Evolutionary conservation across 2,329 filamentous ascomycete genomes (phyloP), one percentile per base, ranked within the genome.

Genomic region (Aspergillus niger): DNA sequence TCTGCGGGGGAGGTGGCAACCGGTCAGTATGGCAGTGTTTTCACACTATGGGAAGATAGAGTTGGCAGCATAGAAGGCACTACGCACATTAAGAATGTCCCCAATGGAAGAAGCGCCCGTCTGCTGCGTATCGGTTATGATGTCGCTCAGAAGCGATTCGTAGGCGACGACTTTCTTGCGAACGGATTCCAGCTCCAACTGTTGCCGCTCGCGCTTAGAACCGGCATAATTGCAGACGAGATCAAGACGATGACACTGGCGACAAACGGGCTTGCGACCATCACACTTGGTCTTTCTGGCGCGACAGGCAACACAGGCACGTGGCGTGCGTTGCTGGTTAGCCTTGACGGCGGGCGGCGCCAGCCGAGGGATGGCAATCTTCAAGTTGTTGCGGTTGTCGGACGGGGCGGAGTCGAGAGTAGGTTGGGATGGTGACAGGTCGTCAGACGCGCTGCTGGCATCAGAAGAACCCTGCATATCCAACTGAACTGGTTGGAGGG

Each of bases 251-350:
- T 24, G 41, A 36, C 65, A 68, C 17, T 59, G 60, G 17, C 43
- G 41, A 24, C 67, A 68, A 17, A 32, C 59, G 5, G 65, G 67
- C 15, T 55, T 64, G 28, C 22, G 36, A 24, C 67, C 65, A 39
- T 67, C 65, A 50, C 67, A 68, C 47, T 66, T 68, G 15, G 60
- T 65, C 55, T 68, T 68, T 13, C 56, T 58, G 15, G 60, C 55
- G 17, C 61, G 65, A 44, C 67, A 68, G 3, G 57, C 10, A 3
- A 53, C 61, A 30, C 67, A 68, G 4, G 67, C 67, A 22, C 63
- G 65, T 28, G 49, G 20, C 4, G 58, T 63, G 38, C 67, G 64
- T 11, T 55, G 52, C 7, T 41, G 58, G 24, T 44, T 22, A 22
- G 26, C 10, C 28, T 44, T 24, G 17, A 47, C 26, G n/a, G 53